Evolutionary conservation across 495 filamentous ascomycete species (phyloP).

Genomic region (Bryoglossum gracile): DNA sequence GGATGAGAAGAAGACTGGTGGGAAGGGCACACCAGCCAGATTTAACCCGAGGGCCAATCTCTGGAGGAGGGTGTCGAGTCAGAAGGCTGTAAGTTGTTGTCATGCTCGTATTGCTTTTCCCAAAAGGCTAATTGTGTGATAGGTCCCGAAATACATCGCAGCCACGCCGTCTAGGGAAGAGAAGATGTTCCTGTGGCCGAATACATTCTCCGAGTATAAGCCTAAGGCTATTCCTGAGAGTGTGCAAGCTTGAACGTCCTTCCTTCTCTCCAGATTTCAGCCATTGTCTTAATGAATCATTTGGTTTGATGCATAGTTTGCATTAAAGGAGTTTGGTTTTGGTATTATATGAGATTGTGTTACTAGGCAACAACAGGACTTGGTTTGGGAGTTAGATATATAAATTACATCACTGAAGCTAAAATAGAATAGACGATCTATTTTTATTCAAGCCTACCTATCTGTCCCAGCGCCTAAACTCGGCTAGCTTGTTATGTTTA

Average conservation of each 20-base stretch:
- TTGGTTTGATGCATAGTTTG: not conserved
- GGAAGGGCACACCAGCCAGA: constrained; percentile 51
- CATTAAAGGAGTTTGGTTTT: not conserved
- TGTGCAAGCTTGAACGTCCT: too few relatives aligned
- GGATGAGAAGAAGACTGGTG: constrained; percentile 58
- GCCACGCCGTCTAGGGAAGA: constrained; percentile 52
- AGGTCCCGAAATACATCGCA: constrained; percentile 47
- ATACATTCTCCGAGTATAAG: constrained; percentile 45
- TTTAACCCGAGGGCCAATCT: constrained; percentile 69
- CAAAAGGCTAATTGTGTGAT: not conserved
- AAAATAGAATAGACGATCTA: too few relatives aligned
- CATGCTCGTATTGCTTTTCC: too few relatives aligned
- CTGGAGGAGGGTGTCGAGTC: constrained; percentile 59
- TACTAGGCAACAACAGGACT: not conserved
- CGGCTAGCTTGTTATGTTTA: too few relatives aligned
- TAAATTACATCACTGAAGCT: too few relatives aligned
- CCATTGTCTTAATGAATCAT: constrained; percentile 2
- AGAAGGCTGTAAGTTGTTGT: constrained; percentile 30
- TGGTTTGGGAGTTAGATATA: not conserved
- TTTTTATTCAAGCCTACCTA: too few relatives aligned
- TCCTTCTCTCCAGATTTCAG: too few relatives aligned
- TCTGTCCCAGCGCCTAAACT: too few relatives aligned
- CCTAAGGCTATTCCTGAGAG: constrained; percentile 16
- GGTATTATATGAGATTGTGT: not conserved
- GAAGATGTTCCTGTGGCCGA: constrained; percentile 61